Percentiles rank a stretch among this genome's conserved stretches.
Evolutionary conservation across 306 rosid genomes (phyloP).

Genomic region (Pyrus communis): DNA sequence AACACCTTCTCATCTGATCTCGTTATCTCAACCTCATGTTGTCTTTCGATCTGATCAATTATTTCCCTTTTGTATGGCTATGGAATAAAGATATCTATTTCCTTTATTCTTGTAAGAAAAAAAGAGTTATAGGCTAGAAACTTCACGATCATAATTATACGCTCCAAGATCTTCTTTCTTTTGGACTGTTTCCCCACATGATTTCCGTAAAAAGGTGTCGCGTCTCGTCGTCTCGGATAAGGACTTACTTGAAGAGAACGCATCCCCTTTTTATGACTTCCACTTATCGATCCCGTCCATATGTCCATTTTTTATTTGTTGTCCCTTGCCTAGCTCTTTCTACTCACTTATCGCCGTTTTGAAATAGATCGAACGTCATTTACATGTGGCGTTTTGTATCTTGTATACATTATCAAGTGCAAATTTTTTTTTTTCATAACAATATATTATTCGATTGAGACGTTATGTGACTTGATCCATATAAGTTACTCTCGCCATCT

Average conservation of each 20-base stretch:
- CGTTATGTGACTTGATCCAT: too few species aligned
- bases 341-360: too few species aligned
- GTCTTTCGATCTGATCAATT: not conserved
- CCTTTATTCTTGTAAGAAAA: not conserved
- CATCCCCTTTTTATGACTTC: too few species aligned
- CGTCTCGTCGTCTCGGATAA: not conserved
- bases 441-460: too few species aligned
- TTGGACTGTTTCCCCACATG: not conserved
- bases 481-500: not conserved
- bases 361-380: too few species aligned
- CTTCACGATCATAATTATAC: not conserved
- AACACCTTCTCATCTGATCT: not conserved
- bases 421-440: too few species aligned
- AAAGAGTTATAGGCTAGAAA: not conserved
- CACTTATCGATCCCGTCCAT: too few species aligned
- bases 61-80: not conserved
- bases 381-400: too few species aligned
- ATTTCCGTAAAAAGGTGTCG: not conserved
- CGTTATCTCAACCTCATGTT: not conserved
- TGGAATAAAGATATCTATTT: not conserved
- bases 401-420: too few species aligned
- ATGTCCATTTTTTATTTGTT: too few species aligned
- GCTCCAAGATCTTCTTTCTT: not conserved
- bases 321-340: too few species aligned
- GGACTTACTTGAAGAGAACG: too few species aligned